phyloP scores from a whole-genome alignment of 345 rosid species.

The Brassica incana region DNA sequence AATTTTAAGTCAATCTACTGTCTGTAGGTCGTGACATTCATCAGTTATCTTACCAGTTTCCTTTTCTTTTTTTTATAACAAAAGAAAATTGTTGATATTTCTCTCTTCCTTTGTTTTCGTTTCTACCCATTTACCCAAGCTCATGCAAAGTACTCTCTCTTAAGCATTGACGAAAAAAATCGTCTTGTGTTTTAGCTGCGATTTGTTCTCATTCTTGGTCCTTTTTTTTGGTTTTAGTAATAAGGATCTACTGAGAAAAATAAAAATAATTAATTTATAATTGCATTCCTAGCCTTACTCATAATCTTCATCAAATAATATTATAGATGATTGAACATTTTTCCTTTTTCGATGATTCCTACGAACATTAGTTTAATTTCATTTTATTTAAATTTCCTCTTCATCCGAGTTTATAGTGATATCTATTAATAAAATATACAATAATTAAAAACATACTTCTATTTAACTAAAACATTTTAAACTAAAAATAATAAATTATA shows the following conservation, averaged over 20 bases:
- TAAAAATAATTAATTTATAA: neutral
- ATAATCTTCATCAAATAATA: too few species aligned
- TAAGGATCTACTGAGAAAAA: neutral
- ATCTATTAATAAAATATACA: too few species aligned
- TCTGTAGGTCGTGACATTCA: conserved; percentile 20
- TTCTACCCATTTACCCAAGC: neutral
- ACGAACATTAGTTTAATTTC: too few species aligned
- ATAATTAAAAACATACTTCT: too few species aligned
- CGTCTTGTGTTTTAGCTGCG: neutral
- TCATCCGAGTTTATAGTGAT: too few species aligned
- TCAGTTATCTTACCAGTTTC: conserved; percentile 23
- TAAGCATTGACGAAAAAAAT: neutral
- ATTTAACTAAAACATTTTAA: too few species aligned
- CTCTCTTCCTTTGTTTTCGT: neutral
- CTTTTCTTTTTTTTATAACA: neutral
- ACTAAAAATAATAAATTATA: too few species aligned
- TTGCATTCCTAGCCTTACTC: neutral
- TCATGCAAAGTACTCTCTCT: conserved; percentile 2
- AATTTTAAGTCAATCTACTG: conserved; percentile 18
- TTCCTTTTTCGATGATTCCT: too few species aligned
- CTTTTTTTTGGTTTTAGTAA: neutral
- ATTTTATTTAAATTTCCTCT: too few species aligned
- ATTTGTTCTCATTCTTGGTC: neutral
- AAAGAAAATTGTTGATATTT: neutral
- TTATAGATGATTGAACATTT: too few species aligned